A percentile compares a stretch with the other conserved stretches of the same genome.
phyloP scores from a whole-genome alignment of 805 yeast genomes.

The Middelhovenomyces tepae region DNA sequence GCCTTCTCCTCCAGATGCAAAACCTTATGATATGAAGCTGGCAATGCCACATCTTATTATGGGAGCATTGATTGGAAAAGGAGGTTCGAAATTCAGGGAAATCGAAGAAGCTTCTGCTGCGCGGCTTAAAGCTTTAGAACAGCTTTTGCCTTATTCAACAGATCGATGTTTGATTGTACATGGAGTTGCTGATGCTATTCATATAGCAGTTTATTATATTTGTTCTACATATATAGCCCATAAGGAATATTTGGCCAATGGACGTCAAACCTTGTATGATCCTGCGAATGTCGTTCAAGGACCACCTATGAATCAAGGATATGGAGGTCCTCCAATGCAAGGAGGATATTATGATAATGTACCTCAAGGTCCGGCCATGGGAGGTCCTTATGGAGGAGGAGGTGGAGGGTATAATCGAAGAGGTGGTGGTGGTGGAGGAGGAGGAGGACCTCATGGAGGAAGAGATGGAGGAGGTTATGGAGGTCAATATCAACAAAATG shows the following conservation, averaged over 20 bases:
- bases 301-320: slow-evolving; percentile 9
- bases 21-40: slow-evolving; percentile 47
- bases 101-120: slow-evolving; percentile 81
- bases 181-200: slow-evolving; percentile 83
- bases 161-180: slow-evolving; percentile 62
- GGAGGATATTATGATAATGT: neutral
- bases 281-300: slow-evolving; percentile 37
- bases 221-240: slow-evolving; percentile 60
- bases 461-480: neutral
- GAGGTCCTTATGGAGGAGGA: slow-evolving; percentile 3
- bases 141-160: slow-evolving; percentile 63
- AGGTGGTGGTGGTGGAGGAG: slow-evolving; percentile 1
- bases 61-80: slow-evolving; percentile 75
- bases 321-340: slow-evolving; percentile 2
- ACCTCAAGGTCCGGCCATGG: too few species aligned
- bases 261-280: slow-evolving; percentile 49
- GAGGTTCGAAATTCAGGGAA: slow-evolving; percentile 64
- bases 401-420: neutral
- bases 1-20: slow-evolving; percentile 48
- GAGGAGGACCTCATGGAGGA: slow-evolving; percentile 1
- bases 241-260: slow-evolving; percentile 41
- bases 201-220: slow-evolving; percentile 69
- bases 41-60: slow-evolving; percentile 71
- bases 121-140: slow-evolving; percentile 61
- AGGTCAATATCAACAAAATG: too few species aligned